These are phyloP conservation scores for Pisolithus tinctorius DNA, from an alignment of 768 basidiomycete species.

Conservation along the genomic window DNA sequence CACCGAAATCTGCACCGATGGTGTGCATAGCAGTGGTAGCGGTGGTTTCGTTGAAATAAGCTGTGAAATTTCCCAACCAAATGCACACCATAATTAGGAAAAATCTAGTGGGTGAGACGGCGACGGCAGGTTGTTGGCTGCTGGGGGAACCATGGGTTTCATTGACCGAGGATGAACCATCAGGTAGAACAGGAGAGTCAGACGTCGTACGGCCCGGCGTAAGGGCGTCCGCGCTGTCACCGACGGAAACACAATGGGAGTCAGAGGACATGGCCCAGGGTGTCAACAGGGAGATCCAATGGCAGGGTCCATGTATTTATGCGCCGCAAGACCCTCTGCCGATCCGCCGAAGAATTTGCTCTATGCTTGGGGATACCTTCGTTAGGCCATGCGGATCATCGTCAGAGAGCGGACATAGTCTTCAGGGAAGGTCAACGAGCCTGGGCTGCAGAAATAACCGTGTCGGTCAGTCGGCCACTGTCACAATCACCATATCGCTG, in stretches of 20 bases:
- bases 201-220: constrained; percentile 12
- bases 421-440: no score
- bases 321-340: no score
- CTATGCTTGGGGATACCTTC: no score
- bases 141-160: neutral
- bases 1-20: constrained; percentile 24
- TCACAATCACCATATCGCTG: no score
- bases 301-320: neutral
- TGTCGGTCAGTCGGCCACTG: no score
- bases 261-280: constrained; percentile 17
- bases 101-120: constrained; percentile 22
- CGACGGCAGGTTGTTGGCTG: constrained; percentile 20
- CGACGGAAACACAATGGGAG: constrained; percentile 26
- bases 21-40: constrained; percentile 30
- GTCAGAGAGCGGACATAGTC: no score
- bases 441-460: no score
- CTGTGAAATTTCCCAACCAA: constrained; percentile 30
- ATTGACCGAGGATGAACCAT: neutral
- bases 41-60: constrained; percentile 30
- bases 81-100: constrained; percentile 29
- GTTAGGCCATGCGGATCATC: no score
- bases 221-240: constrained; percentile 22
- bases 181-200: neutral
- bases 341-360: no score
- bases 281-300: no score